Evolutionary conservation across 176 grass and related monocot genomes (phyloP).

Genomic region (Rhynchospora tenuis): DNA sequence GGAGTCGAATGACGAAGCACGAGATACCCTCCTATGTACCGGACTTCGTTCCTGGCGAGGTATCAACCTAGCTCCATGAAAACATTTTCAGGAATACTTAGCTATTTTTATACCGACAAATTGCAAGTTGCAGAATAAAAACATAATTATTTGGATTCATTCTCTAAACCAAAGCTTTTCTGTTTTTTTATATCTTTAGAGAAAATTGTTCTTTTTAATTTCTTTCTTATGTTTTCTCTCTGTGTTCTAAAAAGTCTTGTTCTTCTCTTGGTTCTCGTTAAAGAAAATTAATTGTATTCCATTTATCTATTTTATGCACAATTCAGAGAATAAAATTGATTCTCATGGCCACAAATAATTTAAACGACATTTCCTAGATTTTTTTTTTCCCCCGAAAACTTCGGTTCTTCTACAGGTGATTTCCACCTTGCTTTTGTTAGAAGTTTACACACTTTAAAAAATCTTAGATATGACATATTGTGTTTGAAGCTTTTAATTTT

Average conservation of each 20-base stretch:
- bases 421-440: neutral
- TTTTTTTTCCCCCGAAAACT: too few species aligned
- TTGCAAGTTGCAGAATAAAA: neutral
- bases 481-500: too few species aligned
- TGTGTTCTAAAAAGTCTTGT: neutral
- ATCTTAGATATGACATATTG: too few species aligned
- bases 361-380: neutral
- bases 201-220: neutral
- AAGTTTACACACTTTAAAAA: too few species aligned
- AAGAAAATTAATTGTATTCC: neutral
- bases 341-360: neutral
- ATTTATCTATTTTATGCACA: neutral
- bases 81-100: neutral
- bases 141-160: neutral
- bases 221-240: neutral
- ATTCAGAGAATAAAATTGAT: neutral
- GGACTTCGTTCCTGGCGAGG: neutral
- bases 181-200: neutral
- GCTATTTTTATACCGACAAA: neutral
- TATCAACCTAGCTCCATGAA: neutral
- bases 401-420: neutral
- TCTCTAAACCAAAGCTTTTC: neutral
- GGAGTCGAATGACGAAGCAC: slow-evolving; percentile 41
- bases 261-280: neutral
- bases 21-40: neutral